phyloP scores from a whole-genome alignment of 306 rosid species.

The Vigna unguiculata region DNA sequence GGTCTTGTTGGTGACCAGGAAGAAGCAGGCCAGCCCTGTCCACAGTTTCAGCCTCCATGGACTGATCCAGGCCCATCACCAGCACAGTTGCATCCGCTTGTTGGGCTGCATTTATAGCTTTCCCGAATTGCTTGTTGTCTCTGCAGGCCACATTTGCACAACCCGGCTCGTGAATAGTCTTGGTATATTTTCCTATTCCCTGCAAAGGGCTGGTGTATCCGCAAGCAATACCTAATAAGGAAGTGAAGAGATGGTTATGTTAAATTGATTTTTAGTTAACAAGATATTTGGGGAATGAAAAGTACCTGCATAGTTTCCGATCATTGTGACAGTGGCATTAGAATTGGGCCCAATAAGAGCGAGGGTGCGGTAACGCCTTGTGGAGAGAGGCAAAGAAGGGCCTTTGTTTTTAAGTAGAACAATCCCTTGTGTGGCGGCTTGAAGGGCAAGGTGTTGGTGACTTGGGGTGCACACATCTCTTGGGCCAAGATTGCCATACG shows the following conservation, averaged over 20 bases:
- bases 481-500: conserved; percentile 71
- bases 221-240: conserved; percentile 65
- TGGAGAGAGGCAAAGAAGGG: conserved; percentile 66
- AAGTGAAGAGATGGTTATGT: neutral
- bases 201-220: conserved; percentile 71
- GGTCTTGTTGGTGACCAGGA: conserved; percentile 83
- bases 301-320: conserved; percentile 84
- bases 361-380: conserved; percentile 54
- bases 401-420: conserved; percentile 76
- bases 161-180: conserved; percentile 59
- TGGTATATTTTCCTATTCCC: conserved; percentile 65
- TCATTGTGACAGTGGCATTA: conserved; percentile 73
- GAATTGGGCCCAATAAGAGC: conserved; percentile 92
- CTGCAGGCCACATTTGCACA: conserved; percentile 68
- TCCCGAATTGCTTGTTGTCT: conserved; percentile 52
- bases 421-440: conserved; percentile 81
- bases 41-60: conserved; percentile 75
- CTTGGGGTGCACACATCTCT: conserved; percentile 69
- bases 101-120: conserved; percentile 62
- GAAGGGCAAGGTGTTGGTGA: conserved; percentile 70
- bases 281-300: too few species aligned
- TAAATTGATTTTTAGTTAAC: too few species aligned
- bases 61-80: conserved; percentile 82
- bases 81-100: conserved; percentile 72
- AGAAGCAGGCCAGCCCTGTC: conserved; percentile 69